Percentiles rank a stretch among this genome's conserved stretches.
These are phyloP conservation scores for Silene latifolia DNA, from an alignment of 148 eudicot genomes.

Conservation along the genomic window DNA sequence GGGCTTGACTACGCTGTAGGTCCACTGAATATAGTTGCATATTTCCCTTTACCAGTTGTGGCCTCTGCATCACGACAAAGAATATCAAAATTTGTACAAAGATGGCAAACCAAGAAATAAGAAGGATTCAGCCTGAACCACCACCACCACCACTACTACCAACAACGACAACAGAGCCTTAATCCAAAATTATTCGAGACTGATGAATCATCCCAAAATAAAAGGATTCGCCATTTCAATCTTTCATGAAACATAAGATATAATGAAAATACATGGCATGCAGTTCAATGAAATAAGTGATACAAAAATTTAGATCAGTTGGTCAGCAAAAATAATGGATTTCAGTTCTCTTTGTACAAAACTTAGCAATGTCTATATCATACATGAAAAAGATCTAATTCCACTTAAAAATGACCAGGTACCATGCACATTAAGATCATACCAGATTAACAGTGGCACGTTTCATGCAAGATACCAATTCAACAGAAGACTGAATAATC, in stretches of 20 bases:
- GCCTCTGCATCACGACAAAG: slow-evolving; percentile 41
- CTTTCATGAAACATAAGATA: background rate
- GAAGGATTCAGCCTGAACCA: background rate
- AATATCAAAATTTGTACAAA: background rate
- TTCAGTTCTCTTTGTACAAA: background rate
- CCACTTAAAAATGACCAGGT: background rate
- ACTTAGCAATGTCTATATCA: background rate
- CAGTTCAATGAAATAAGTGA: background rate
- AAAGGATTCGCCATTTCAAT: too few species aligned
- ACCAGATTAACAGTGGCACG: background rate
- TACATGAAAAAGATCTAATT: background rate
- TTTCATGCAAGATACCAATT: background rate
- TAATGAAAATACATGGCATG: background rate
- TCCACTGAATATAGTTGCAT: slow-evolving; percentile 95
- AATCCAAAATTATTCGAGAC: too few species aligned
- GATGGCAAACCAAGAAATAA: background rate
- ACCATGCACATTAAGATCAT: background rate
- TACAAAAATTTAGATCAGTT: background rate
- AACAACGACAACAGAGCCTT: too few species aligned
- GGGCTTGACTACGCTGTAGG: slow-evolving; percentile 95
- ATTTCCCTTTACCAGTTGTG: slow-evolving; percentile 90
- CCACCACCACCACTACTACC: too few species aligned
- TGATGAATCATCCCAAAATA: too few species aligned
- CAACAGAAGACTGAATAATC: background rate
- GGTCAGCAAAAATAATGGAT: background rate